Evolutionary conservation across 768 basidiomycete species (phyloP).

Genomic region (Candolleomyces eurysporus): DNA sequence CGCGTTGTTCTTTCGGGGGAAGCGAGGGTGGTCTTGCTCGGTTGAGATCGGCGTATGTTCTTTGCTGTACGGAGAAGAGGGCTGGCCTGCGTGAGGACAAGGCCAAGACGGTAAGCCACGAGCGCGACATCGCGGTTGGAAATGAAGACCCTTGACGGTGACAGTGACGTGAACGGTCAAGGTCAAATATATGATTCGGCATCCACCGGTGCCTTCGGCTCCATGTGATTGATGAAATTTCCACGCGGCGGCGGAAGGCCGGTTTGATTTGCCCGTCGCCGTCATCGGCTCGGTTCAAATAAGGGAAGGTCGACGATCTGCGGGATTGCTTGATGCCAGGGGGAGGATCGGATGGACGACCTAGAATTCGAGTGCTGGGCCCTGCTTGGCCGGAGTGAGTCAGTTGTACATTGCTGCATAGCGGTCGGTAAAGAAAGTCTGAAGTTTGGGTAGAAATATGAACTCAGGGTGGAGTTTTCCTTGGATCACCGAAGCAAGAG

Average conservation of each 20-base stretch:
- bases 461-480: no score
- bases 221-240: background rate
- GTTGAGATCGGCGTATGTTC: constrained; percentile 36
- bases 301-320: background rate
- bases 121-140: background rate
- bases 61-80: constrained; percentile 8
- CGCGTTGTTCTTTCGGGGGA: constrained; percentile 71
- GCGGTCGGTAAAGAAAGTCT: no score
- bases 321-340: background rate
- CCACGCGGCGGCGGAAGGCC: background rate
- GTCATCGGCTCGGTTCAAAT: background rate
- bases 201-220: background rate
- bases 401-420: no score
- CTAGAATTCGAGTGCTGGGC: no score
- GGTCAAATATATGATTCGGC: background rate
- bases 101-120: background rate
- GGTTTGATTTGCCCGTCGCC: background rate
- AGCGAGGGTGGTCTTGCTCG: constrained; percentile 76
- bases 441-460: no score
- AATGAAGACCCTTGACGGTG: background rate
- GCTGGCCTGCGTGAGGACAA: background rate
- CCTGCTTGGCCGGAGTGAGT: no score
- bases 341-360: background rate
- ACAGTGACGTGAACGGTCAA: background rate
- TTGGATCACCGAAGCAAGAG: no score